Evolutionary conservation across 2,329 filamentous ascomycete species (phyloP).

Genomic region (Cercospora sesami): DNA sequence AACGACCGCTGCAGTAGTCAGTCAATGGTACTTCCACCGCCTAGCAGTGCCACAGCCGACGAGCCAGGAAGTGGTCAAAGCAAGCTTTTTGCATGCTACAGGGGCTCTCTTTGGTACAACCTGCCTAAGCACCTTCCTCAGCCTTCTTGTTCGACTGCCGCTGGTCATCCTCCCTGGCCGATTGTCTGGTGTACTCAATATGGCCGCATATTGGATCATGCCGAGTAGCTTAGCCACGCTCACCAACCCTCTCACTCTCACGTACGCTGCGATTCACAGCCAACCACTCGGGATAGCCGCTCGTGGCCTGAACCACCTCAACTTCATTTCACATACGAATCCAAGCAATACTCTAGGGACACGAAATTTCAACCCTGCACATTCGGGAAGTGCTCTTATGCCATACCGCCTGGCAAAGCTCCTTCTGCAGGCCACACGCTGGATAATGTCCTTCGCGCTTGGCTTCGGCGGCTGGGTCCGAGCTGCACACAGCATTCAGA

Average conservation of each 20-base stretch:
- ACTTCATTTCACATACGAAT: slow-evolving; percentile 71
- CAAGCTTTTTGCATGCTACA: slow-evolving; percentile 76
- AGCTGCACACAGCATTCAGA: slow-evolving; percentile 74
- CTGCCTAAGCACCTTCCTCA: slow-evolving; percentile 79
- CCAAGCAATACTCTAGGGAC: slow-evolving; percentile 66
- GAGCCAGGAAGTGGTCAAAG: slow-evolving; percentile 76
- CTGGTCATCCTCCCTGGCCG: slow-evolving; percentile 79
- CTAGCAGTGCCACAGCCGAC: slow-evolving; percentile 75
- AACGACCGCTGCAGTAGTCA: slow-evolving; percentile 90
- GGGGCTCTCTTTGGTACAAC: slow-evolving; percentile 91
- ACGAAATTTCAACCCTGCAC: slow-evolving; percentile 31
- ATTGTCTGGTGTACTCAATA: slow-evolving; percentile 66
- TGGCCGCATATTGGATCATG: slow-evolving; percentile 75
- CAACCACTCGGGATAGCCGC: slow-evolving; percentile 76
- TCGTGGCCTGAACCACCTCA: slow-evolving; percentile 75
- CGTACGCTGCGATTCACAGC: slow-evolving; percentile 91
- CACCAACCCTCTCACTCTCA: slow-evolving; percentile 88
- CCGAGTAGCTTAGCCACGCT: slow-evolving; percentile 82
- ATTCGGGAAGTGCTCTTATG: slow-evolving; percentile 40
- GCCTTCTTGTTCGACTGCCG: slow-evolving; percentile 78
- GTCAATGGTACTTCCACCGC: slow-evolving; percentile 98
- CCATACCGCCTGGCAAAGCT: slow-evolving; percentile 91
- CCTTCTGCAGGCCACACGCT: slow-evolving; percentile 83
- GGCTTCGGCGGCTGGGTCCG: slow-evolving; percentile 97
- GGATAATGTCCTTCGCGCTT: slow-evolving; percentile 85